Percentiles rank a stretch among this genome's conserved stretches.
These are phyloP conservation scores for Mangifera indica DNA, from an alignment of 345 rosid species.

Conservation along the genomic window DNA sequence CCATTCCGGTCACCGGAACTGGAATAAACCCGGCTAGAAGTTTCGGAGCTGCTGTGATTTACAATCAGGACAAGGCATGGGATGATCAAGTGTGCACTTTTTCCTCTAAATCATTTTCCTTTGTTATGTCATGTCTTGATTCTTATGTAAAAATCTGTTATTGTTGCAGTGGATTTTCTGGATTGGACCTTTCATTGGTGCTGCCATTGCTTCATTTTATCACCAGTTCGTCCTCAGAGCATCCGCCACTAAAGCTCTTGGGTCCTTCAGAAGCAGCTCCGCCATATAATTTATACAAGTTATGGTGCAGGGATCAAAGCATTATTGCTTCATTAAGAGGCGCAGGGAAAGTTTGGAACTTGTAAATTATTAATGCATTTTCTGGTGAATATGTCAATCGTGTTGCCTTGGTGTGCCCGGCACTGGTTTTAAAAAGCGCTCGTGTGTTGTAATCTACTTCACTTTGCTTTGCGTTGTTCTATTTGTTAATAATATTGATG, in stretches of 20 bases:
- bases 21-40: conserved; percentile 75
- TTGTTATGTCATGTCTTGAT: not conserved
- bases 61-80: conserved; percentile 48
- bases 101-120: not conserved
- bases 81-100: conserved; percentile 49
- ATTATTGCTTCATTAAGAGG: too few relatives aligned
- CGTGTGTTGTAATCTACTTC: too few relatives aligned
- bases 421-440: too few relatives aligned
- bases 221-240: conserved; percentile 60
- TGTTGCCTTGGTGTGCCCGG: too few relatives aligned
- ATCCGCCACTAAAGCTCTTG: conserved; percentile 45
- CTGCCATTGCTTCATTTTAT: conserved; percentile 60
- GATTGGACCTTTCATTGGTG: conserved; percentile 75
- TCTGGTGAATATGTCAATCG: too few relatives aligned
- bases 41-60: conserved; percentile 63
- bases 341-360: too few relatives aligned
- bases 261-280: conserved; percentile 59
- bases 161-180: conserved; percentile 65
- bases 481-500: too few relatives aligned
- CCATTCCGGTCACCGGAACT: conserved; percentile 69
- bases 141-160: not conserved
- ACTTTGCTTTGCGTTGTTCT: too few relatives aligned
- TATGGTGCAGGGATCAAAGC: too few relatives aligned
- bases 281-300: not conserved
- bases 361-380: too few relatives aligned